A percentile compares a stretch with the other conserved stretches of the same genome.
Conservation (phyloP, 768 basidiomycete genomes). For the Leccinellum luteum region DNA sequence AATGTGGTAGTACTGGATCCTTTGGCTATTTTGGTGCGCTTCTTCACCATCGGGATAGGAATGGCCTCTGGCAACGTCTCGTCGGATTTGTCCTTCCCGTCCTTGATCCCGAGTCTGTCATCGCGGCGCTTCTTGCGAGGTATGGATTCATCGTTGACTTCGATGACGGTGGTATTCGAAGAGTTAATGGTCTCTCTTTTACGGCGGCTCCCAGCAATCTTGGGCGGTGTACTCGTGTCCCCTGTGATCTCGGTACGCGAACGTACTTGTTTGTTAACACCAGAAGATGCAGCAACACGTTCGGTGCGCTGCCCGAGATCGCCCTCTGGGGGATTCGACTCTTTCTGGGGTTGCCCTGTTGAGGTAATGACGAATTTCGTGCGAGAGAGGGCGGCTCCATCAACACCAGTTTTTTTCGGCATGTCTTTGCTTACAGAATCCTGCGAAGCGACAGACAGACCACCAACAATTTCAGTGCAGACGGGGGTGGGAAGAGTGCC, state of each 20-base stretch:
- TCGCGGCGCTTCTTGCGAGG: constrained; percentile 22
- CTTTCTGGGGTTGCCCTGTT: not conserved
- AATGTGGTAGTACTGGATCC: constrained; percentile 23
- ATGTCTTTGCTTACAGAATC: not conserved
- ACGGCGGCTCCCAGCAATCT: constrained; percentile 25
- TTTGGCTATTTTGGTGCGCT: constrained; percentile 34
- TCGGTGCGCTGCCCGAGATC: not conserved
- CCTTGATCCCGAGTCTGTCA: not conserved
- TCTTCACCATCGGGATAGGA: constrained; percentile 23
- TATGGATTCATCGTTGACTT: constrained; percentile 13
- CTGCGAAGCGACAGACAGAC: not conserved
- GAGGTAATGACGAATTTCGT: not conserved
- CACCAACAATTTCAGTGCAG: not conserved
- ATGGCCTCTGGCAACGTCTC: not conserved
- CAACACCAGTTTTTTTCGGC: not conserved
- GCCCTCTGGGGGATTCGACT: not conserved
- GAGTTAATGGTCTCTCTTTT: constrained; percentile 20
- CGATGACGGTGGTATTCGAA: constrained; percentile 1
- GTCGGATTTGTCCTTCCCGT: not conserved
- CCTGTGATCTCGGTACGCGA: not conserved
- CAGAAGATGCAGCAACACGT: not conserved
- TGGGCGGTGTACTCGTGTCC: constrained; percentile 6
- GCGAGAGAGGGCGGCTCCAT: not conserved
- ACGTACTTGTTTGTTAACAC: not conserved
- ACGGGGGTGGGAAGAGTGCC: constrained; percentile 1